phyloP scores from a whole-genome alignment of 495 filamentous ascomycete genomes.

The Polyplosphaeria fusca region DNA sequence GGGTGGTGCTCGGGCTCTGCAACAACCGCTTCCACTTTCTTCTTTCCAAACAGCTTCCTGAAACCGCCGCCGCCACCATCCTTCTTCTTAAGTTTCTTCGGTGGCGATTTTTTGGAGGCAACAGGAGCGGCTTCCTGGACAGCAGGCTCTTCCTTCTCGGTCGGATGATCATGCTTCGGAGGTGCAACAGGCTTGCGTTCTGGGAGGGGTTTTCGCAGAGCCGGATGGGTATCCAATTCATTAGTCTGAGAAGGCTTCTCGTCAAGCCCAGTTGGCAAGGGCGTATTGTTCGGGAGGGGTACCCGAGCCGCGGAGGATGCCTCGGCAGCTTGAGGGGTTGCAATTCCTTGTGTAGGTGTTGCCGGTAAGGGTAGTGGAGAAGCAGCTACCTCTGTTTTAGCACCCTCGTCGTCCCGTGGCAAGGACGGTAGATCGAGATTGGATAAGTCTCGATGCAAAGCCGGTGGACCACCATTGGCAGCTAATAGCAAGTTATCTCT shows the following conservation, averaged over 20 bases:
- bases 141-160: background rate
- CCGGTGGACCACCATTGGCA: conserved; percentile 25
- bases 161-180: conserved; percentile 1
- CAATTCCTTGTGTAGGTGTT: conserved; percentile 5
- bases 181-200: conserved; percentile 17
- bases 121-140: background rate
- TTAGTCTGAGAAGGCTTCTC: conserved; percentile 33
- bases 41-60: conserved; percentile 62
- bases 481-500: conserved; percentile 25
- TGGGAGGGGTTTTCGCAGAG: conserved; percentile 33
- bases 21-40: conserved; percentile 41
- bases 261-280: conserved; percentile 11
- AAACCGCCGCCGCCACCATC: conserved; percentile 50
- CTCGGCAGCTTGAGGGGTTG: conserved; percentile 13
- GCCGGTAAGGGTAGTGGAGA: conserved; percentile 21
- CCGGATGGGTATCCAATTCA: conserved; percentile 38
- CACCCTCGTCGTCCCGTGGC: conserved; percentile 15
- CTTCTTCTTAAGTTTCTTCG: conserved; percentile 55
- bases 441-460: conserved; percentile 16
- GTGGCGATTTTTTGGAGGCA: conserved; percentile 17
- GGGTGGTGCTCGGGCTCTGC: conserved; percentile 4
- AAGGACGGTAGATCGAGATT: conserved; percentile 37
- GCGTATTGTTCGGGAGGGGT: conserved; percentile 10
- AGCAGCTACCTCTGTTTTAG: conserved; percentile 9
- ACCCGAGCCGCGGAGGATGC: conserved; percentile 22